Evolutionary conservation across 2,329 filamentous ascomycete species (phyloP).

Genomic region (Microsporum ferrugineum): DNA sequence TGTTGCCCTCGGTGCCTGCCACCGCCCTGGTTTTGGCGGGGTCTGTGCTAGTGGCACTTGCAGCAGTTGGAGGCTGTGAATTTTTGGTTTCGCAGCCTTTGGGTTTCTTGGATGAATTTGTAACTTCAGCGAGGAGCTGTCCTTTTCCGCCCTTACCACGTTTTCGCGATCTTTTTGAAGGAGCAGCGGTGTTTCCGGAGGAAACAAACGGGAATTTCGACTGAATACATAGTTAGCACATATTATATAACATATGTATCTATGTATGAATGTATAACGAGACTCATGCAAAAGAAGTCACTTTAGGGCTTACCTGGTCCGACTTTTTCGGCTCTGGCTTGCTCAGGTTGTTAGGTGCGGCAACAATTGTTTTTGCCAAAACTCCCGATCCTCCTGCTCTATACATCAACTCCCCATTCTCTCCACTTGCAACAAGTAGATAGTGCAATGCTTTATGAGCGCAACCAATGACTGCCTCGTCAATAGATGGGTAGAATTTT

Average conservation of each 20-base stretch:
- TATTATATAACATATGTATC: not conserved
- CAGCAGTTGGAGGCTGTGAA: not conserved
- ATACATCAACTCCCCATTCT: not conserved
- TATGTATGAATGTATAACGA: not conserved
- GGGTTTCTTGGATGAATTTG: not conserved
- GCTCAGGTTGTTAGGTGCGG: not conserved
- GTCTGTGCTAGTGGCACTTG: not conserved
- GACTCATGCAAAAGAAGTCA: not conserved
- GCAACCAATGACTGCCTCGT: conserved; percentile 21
- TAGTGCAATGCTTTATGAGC: conserved; percentile 22
- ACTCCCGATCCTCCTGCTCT: not conserved
- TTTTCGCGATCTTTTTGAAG: not conserved
- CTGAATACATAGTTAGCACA: not conserved
- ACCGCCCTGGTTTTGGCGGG: not conserved
- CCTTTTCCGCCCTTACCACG: not conserved
- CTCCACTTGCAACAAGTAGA: not conserved
- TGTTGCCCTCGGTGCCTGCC: not conserved
- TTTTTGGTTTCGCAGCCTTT: not conserved
- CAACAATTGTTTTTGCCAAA: not conserved
- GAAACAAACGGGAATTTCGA: not conserved
- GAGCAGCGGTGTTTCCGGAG: not conserved
- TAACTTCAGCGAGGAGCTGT: not conserved
- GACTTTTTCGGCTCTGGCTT: not conserved
- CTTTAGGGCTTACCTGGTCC: not conserved
- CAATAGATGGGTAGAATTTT: conserved; percentile 17